Evolutionary conservation across 768 basidiomycete genomes (phyloP), one percentile per base, ranked within the genome.

Genomic region (Wakefieldia striispora): DNA sequence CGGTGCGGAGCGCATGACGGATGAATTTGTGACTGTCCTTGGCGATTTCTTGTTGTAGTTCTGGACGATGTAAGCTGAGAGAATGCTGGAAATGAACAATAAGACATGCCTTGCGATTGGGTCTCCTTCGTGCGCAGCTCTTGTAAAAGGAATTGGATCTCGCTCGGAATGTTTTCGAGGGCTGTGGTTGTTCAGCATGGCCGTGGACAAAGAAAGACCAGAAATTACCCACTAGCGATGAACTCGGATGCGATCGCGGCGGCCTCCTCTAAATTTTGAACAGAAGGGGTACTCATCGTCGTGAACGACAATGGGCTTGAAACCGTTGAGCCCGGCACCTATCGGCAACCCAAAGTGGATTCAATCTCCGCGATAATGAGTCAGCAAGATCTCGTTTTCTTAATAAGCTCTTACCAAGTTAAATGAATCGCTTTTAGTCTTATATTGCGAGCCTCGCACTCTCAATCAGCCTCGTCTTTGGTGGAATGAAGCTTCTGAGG

Each of bases 101-200:
- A 23, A 13, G 38, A 20, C 49, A 56, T 53, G 67, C 77, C 77
- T 61, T 77, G 73, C 1, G 71, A 70, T 49, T 67, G 68, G 8
- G 59, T 59, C 40, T 79, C 77, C 51, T 72, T 77, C 45, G 70
- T 60, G 33, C 72, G 70, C 29, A 79, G 77, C 53, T 79, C 77
- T 14, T 73, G 69, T n/a, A 79, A 67, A 16, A 79, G 66, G 52
- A 71, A 72, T 21, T 75, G 72, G 9, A 79, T 67, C 59, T 79
- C 77, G 27, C 69, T 71, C 1, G 77, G 77, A 50, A 79, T 63
- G 53, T 79, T 79, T 49, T 79, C 77, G 17, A 79, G 70, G 44
- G 75, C 77, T 79, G 54, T 16, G 24, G 17, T 26, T 12, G 12
- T 21, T 43, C 35, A 36, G 16, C 20, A 24, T 10, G 27, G 34